Percentiles rank a stretch among this genome's conserved stretches.
phyloP scores from a whole-genome alignment of 108 stramenopile genomes.

The Nitzschia putrida region DNA sequence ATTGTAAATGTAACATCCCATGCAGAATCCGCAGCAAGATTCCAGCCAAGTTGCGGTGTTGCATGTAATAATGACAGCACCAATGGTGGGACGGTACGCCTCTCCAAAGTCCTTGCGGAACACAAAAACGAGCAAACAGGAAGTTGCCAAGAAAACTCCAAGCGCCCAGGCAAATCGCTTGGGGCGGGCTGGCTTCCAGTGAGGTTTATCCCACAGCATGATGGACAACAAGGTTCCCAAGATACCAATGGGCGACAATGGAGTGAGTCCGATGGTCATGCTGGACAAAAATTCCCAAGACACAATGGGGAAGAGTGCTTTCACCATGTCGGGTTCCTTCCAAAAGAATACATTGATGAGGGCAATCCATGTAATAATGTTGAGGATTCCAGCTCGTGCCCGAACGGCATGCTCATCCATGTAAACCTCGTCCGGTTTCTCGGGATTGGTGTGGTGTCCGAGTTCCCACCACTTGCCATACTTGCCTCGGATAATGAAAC shows the following conservation, averaged over 20 bases:
- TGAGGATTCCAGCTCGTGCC: constrained; percentile 51
- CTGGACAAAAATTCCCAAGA: constrained; percentile 43
- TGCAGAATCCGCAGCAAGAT: constrained; percentile 48
- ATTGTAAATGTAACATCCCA: constrained; percentile 65
- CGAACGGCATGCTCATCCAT: constrained; percentile 69
- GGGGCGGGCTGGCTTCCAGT: constrained; percentile 59
- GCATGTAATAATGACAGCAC: constrained; percentile 34
- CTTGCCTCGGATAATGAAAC: constrained; percentile 48
- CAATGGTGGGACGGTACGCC: constrained; percentile 19
- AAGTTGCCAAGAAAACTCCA: constrained; percentile 43
- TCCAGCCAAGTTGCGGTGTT: constrained; percentile 60
- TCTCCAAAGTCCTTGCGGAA: constrained; percentile 32
- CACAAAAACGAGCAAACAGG: constrained; percentile 35
- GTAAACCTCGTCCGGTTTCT: constrained; percentile 46
- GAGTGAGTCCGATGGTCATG: constrained; percentile 51
- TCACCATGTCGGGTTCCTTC: constrained; percentile 23
- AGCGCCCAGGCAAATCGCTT: constrained; percentile 62
- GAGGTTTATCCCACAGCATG: constrained; percentile 32
- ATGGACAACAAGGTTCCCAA: constrained; percentile 40
- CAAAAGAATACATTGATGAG: constrained; percentile 55
- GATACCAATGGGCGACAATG: constrained; percentile 53
- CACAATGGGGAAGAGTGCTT: constrained; percentile 42
- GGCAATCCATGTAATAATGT: constrained; percentile 58
- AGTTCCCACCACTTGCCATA: constrained; percentile 58
- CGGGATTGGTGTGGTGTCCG: constrained; percentile 42